Base-by-base conservation (phyloP, 108 stramenopile species). In the Skeletonema menzelii region DNA sequence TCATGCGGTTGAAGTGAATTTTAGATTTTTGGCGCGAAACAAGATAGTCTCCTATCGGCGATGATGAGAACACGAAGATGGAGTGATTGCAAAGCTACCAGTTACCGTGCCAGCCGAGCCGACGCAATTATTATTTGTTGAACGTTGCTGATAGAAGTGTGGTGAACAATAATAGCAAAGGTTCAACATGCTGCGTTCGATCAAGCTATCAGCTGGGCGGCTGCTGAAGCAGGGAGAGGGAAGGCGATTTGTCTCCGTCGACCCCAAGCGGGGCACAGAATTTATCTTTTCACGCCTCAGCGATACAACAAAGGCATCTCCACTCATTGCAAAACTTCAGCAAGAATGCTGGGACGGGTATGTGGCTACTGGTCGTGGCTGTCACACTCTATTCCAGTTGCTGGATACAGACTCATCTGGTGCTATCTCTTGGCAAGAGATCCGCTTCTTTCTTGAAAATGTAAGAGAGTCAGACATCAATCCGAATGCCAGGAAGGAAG, bases 291-390 rank as follows among this genome's bases (percentile, higher is more conserved):
- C 69, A 24, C 68, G 69, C 13, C 63, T 70, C 12, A 69, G 30
- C 4, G 76, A 77, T 20, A 4, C 38, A 4, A 77, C 63, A 56
- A 77, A 57, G 47, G 58, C 70, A 26, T 70, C 76, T 0, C 76
- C 76, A 17, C 73, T 84, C 17, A 63, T 86, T 14, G 73, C 71
- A 26, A 79, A 86, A 62, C 77, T 87, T 12, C 77, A 82, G 42
- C 84, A 85, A 55, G 77, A 83, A 56, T 74, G 81, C 49, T 90
- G 89, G 89, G 85, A 87, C 31, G 79, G 77, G 2, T 90, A 90
- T 61, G 71, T 87, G 12, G 47, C 75, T 1, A 86, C 85, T 4
- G 89, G 89, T 11, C 80, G 86, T 27, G 89, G 89, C 6, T 80
- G 85, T 27, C 81, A 77, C 30, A 84, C 85, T 12, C 64, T 90